Percentiles rank a stretch among this genome's conserved stretches.
These are phyloP conservation scores for Citrus trifoliata DNA, from an alignment of 345 rosid species.

Conservation along the genomic window DNA sequence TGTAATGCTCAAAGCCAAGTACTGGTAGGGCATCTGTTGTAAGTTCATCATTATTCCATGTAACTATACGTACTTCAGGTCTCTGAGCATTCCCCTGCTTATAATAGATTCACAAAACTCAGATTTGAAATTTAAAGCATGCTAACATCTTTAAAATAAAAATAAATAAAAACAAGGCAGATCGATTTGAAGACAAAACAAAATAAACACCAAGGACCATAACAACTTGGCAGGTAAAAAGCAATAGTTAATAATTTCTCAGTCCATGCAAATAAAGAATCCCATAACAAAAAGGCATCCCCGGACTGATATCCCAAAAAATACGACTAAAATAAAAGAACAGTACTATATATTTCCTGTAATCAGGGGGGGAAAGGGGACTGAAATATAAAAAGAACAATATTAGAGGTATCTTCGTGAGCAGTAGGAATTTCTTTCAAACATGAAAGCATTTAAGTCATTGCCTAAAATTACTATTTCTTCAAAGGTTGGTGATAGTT, in stretches of 20 bases:
- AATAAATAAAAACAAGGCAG: not conserved
- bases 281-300: not conserved
- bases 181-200: not conserved
- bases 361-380: no score
- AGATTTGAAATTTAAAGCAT: not conserved
- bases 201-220: not conserved
- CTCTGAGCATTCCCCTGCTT: conserved; percentile 94
- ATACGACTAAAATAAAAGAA: not conserved
- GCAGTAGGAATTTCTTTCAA: not conserved
- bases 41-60: conserved; percentile 97
- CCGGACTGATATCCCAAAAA: not conserved
- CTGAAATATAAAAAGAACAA: not conserved
- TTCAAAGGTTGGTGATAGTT: not conserved
- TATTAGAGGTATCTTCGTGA: not conserved
- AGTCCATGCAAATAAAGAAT: not conserved
- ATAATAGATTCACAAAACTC: conserved; percentile 21
- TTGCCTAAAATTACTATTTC: not conserved
- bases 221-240: not conserved
- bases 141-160: not conserved
- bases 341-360: not conserved
- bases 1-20: conserved; percentile 97
- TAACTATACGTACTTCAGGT: conserved; percentile 89
- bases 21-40: conserved; percentile 97
- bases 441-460: not conserved
- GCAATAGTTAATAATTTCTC: not conserved